Evolutionary conservation across 495 filamentous ascomycete genomes (phyloP).

Genomic region (Friedmanniomyces endolithicus): DNA sequence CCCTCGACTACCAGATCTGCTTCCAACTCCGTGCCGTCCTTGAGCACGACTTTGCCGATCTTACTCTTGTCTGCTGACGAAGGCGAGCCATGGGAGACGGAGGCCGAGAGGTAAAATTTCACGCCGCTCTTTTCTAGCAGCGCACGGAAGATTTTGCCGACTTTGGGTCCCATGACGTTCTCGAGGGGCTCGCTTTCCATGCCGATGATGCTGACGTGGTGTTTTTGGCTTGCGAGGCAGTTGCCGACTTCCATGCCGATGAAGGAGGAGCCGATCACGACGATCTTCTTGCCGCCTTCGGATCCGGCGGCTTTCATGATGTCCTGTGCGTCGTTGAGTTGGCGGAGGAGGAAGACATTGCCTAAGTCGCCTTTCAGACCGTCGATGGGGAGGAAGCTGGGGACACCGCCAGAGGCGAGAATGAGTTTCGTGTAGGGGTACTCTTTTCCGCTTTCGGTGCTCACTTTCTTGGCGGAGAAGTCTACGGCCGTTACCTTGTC

Average conservation of each 20-base stretch:
- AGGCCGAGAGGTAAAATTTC: conserved; percentile 69
- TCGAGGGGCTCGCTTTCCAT: conserved; percentile 82
- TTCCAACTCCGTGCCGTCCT: conserved; percentile 70
- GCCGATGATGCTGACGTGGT: conserved; percentile 80
- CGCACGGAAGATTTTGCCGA: conserved; percentile 67
- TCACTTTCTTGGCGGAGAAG: conserved; percentile 57
- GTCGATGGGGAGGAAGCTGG: conserved; percentile 62
- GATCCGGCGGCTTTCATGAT: conserved; percentile 71
- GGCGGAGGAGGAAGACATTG: conserved; percentile 77
- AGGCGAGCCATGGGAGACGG: conserved; percentile 67
- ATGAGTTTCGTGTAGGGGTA: conserved; percentile 77
- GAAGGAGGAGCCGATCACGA: conserved; percentile 82
- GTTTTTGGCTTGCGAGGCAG: conserved; percentile 54
- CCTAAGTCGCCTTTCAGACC: conserved; percentile 70
- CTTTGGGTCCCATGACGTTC: conserved; percentile 68
- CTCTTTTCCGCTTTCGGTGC: conserved; percentile 56
- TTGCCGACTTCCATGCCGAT: conserved; percentile 96
- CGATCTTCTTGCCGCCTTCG: conserved; percentile 73
- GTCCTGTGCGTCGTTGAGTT: conserved; percentile 56
- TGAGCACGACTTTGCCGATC: conserved; percentile 72
- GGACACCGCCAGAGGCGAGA: conserved; percentile 72
- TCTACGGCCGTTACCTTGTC: conserved; percentile 70
- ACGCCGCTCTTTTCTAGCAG: conserved; percentile 73
- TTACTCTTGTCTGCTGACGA: conserved; percentile 48
- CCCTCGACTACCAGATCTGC: conserved; percentile 87